Evolutionary conservation across 768 basidiomycete species (phyloP), one percentile per base, ranked within the genome.

Genomic region (Pisolithus marmoratus): DNA sequence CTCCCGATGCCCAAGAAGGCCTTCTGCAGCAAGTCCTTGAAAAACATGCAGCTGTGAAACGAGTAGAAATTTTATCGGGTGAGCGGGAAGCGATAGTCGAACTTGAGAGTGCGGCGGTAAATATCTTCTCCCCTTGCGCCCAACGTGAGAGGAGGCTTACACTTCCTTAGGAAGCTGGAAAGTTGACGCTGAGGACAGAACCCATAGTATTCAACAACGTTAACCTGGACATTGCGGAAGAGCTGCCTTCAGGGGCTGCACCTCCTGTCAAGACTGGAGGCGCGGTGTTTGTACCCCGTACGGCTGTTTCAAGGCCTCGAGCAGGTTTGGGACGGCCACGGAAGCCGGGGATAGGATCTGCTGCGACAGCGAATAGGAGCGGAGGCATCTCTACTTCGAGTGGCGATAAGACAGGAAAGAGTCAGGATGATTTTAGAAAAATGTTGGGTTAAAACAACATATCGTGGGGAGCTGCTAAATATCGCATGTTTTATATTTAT

Each of bases 1-100:
- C 91, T 15, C 62, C 79, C 3, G 80, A 73, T 9, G 84, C 90
- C 5, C 90, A 96, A 63, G 96, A 98, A 63, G 95, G 90, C 2
- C 72, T 98, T 1, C 68, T 99, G 23, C 95, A 99, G 59, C 96
- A 98, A 72, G 72, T 74, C 0, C 70, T 99, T 4, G 91, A 94
- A 64, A 95, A 92, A 68, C 64, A 87, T 38, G 80, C 81, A 1
- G 66, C 72, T 3, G 79, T 90, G 38, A 82, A 80, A 47, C 82
- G 93, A 5, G 80, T 91, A 2, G 86, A 93, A 63, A 74, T 95
- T 5, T 84, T 93, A 58, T 63, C 71, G 6, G 79, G 84, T 53
- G 67, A 68, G 45, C 73, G 73, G 22, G 81, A 87, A 66, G 85
- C 84, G 9, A 69, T 83, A 4, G 79, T 83, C 11, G 85, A 86